phyloP scores from a whole-genome alignment of 352 stramenopile species.

The Phytopythium kandeliae region DNA sequence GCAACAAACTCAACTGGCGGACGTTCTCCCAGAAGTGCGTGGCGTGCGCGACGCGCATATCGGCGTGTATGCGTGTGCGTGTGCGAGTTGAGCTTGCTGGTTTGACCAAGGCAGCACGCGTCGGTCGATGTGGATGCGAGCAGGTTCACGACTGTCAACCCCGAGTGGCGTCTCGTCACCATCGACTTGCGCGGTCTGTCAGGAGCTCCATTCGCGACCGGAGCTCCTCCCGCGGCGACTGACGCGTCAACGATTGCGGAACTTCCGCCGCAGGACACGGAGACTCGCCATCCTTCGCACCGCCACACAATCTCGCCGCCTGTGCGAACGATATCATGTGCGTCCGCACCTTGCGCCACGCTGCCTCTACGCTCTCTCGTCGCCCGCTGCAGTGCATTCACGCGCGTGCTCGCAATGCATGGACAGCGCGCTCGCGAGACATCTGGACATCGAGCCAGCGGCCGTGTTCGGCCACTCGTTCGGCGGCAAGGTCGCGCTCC shows the following conservation, averaged over 20 bases:
- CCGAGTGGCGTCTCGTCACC: constrained; percentile 62
- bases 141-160: constrained; percentile 57
- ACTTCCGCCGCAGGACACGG: constrained; percentile 73
- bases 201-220: too few species aligned
- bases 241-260: too few species aligned
- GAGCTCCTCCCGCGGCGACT: too few species aligned
- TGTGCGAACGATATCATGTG: constrained; percentile 71
- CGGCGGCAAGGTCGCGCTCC: constrained; percentile 71
- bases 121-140: too few species aligned
- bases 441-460: constrained; percentile 51
- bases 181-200: constrained; percentile 60
- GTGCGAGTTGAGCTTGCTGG: background rate
- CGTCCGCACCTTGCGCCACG: constrained; percentile 8
- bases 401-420: too few species aligned
- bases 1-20: constrained; percentile 83
- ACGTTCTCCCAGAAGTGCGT: constrained; percentile 71
- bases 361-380: too few species aligned
- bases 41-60: background rate
- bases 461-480: constrained; percentile 74
- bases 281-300: constrained; percentile 60
- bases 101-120: background rate
- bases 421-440: constrained; percentile 36
- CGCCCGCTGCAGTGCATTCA: too few species aligned
- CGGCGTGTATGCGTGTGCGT: too few species aligned
- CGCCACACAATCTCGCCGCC: constrained; percentile 55